These are phyloP conservation scores for Jimgerdemannia lactiflua DNA, from an alignment of 192 early-diverging fungal genomes.

Conservation along the genomic window DNA sequence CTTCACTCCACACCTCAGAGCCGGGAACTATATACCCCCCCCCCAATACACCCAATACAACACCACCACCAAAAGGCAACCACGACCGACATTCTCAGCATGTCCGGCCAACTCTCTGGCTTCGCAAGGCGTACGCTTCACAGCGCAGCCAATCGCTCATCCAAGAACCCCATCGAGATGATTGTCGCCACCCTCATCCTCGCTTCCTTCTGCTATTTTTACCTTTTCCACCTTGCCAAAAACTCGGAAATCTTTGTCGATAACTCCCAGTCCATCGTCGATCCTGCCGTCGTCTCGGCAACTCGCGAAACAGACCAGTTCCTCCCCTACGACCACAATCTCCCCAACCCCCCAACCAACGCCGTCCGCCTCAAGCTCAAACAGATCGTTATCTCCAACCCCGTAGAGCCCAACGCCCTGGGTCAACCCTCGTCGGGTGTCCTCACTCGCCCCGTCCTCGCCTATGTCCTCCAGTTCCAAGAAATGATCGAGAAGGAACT, in stretches of 20 bases:
- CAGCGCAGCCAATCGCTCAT: conserved; percentile 44
- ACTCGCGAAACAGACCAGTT: conserved; percentile 26
- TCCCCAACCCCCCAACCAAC: conserved; percentile 34
- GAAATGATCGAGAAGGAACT: conserved; percentile 34
- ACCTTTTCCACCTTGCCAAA: conserved; percentile 66
- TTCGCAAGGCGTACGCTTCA: conserved; percentile 19
- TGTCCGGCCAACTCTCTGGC: not conserved
- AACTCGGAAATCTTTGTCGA: conserved; percentile 64
- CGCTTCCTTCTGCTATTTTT: conserved; percentile 76
- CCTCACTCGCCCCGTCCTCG: conserved; percentile 36
- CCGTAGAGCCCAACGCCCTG: conserved; percentile 5
- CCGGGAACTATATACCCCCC: not conserved
- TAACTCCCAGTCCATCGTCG: conserved; percentile 30
- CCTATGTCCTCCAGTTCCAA: conserved; percentile 40
- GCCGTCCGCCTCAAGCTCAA: conserved; percentile 54
- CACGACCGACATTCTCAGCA: not conserved
- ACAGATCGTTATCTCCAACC: conserved; percentile 50
- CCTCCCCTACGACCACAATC: conserved; percentile 34
- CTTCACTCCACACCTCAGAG: not conserved
- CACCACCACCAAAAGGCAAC: too few relatives aligned
- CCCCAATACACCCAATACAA: not conserved
- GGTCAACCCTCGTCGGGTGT: conserved; percentile 30
- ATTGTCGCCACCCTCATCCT: conserved; percentile 68
- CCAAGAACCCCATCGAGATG: conserved; percentile 79
- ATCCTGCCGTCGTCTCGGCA: conserved; percentile 41